These are phyloP conservation scores for Auricularia sp. DNA, from an alignment of 768 basidiomycete genomes.

Conservation along the genomic window DNA sequence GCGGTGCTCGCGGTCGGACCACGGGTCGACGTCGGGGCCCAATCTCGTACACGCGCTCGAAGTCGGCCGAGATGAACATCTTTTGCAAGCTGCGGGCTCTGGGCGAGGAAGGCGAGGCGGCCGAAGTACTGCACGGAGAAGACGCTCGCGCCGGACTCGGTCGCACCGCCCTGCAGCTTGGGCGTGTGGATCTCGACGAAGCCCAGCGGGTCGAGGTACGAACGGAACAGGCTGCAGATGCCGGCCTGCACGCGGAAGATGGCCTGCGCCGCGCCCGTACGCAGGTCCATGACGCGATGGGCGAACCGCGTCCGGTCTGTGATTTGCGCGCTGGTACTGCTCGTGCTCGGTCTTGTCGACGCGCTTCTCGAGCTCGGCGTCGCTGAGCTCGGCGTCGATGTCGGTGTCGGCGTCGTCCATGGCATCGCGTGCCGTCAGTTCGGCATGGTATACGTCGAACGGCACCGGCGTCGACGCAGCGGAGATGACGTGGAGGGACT, in stretches of 20 bases:
- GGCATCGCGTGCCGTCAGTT: neutral
- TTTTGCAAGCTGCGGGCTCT: conserved; percentile 46
- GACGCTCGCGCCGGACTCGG: conserved; percentile 40
- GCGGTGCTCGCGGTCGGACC: conserved; percentile 45
- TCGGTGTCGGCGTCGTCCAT: neutral
- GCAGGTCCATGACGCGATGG: conserved; percentile 42
- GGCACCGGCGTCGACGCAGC: conserved; percentile 8
- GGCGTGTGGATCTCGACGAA: conserved; percentile 46
- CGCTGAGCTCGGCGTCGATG: conserved; percentile 16
- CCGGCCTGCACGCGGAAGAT: conserved; percentile 39
- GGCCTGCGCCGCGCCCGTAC: conserved; percentile 37
- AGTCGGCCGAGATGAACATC: conserved; percentile 44
- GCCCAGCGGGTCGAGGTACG: conserved; percentile 29
- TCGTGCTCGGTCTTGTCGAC: conserved; percentile 6
- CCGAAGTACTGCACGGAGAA: conserved; percentile 47
- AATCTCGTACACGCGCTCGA: conserved; percentile 44
- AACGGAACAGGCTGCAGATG: conserved; percentile 34
- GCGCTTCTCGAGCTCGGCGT: neutral
- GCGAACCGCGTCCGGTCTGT: conserved; percentile 35
- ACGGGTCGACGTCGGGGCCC: conserved; percentile 39
- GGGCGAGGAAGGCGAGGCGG: conserved; percentile 40
- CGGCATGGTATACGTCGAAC: neutral
- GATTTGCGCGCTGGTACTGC: conserved; percentile 12
- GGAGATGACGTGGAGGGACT: conserved; percentile 6
- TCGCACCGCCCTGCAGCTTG: conserved; percentile 45